phyloP scores from a whole-genome alignment of 768 basidiomycete species.

The Coprinellus micaceus region DNA sequence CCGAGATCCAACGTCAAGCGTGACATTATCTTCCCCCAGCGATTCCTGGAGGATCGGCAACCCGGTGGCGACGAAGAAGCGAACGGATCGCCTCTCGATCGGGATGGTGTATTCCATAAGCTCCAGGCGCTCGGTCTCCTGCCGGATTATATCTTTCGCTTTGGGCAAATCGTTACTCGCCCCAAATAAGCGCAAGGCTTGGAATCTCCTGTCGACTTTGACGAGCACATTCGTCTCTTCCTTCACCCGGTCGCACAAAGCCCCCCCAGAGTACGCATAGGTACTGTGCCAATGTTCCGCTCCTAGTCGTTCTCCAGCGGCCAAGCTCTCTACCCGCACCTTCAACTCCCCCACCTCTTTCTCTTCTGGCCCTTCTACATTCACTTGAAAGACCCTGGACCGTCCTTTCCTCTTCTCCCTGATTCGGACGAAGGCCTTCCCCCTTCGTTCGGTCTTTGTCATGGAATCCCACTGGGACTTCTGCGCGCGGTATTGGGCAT shows the following conservation, averaged over 20 bases:
- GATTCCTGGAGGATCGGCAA: constrained; percentile 49
- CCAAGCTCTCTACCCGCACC: constrained; percentile 55
- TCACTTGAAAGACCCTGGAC: too few relatives aligned
- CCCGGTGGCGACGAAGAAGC: constrained; percentile 51
- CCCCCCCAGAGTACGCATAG: constrained; percentile 28
- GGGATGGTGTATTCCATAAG: constrained; percentile 38
- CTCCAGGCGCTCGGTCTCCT: constrained; percentile 45
- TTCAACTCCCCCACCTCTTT: constrained; percentile 54
- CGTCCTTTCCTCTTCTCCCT: constrained; percentile 17
- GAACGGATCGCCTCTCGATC: constrained; percentile 37
- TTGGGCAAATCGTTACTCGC: constrained; percentile 32
- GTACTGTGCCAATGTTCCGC: constrained; percentile 48
- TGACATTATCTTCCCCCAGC: constrained; percentile 54
- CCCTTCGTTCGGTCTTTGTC: constrained; percentile 27
- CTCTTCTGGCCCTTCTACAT: constrained; percentile 49
- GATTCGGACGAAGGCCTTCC: constrained; percentile 26
- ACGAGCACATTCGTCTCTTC: constrained; percentile 38
- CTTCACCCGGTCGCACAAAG: constrained; percentile 25
- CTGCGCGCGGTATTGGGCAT: constrained; percentile 50
- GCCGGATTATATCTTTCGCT: constrained; percentile 42
- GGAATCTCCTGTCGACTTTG: constrained; percentile 43
- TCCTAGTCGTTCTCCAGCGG: constrained; percentile 45
- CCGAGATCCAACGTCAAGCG: constrained; percentile 35
- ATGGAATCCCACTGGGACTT: constrained; percentile 43
- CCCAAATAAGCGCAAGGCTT: constrained; percentile 46